These are phyloP conservation scores for Kluyveromyces lactis DNA, from an alignment of 805 yeast genomes.

Conservation along the genomic window DNA sequence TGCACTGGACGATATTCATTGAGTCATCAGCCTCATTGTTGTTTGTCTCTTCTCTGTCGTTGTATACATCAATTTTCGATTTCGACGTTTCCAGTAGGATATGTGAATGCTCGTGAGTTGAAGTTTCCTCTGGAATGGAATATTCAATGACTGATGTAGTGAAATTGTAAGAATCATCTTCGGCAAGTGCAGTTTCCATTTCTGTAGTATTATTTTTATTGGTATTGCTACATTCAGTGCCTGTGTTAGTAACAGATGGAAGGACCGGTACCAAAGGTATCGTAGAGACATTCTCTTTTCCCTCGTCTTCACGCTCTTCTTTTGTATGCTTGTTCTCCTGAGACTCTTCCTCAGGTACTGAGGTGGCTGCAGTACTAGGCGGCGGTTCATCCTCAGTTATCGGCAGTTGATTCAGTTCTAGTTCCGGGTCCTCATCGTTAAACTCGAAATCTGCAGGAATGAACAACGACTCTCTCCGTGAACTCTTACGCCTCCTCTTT, in stretches of 20 bases:
- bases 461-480: slow-evolving; percentile 35
- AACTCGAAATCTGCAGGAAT: slow-evolving; percentile 27
- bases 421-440: slow-evolving; percentile 16
- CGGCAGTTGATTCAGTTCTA: slow-evolving; percentile 8
- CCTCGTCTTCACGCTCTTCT: background rate
- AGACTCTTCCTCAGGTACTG: too few species aligned
- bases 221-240: background rate
- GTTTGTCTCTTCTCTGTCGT: slow-evolving; percentile 2
- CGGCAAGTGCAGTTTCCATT: background rate
- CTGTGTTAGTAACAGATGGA: background rate
- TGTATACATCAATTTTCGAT: slow-evolving; percentile 6
- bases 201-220: background rate
- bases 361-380: too few species aligned
- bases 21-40: background rate
- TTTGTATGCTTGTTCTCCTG: background rate
- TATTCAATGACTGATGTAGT: slow-evolving; percentile 26
- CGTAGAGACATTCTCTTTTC: background rate
- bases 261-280: background rate
- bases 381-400: background rate
- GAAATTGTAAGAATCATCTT: slow-evolving; percentile 14
- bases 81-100: slow-evolving; percentile 2
- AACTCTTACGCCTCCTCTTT: slow-evolving; percentile 31
- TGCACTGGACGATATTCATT: slow-evolving; percentile 7
- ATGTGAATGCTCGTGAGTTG: slow-evolving; percentile 2
- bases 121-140: slow-evolving; percentile 26